These are phyloP conservation scores for Selenicereus undatus DNA, from an alignment of 148 eudicot species.

Conservation along the genomic window DNA sequence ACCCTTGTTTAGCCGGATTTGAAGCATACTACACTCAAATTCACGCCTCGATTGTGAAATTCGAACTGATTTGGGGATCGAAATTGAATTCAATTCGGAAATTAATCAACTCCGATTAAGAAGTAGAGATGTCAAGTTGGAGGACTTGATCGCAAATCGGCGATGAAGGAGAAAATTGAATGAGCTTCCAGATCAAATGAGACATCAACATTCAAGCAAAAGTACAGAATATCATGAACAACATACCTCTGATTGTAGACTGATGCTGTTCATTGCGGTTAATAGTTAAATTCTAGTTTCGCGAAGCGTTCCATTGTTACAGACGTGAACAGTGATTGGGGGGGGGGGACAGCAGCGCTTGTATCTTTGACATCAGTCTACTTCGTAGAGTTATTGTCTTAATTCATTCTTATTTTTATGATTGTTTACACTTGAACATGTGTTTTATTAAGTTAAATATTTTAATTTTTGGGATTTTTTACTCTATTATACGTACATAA, in stretches of 20 bases:
- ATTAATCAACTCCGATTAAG: not conserved
- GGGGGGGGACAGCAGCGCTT: too few species aligned
- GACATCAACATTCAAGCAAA: not conserved
- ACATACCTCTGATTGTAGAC: not conserved
- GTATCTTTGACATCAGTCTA: too few species aligned
- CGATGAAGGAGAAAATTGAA: not conserved
- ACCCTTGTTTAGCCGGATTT: conserved; percentile 69
- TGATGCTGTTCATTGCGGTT: not conserved
- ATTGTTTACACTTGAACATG: too few species aligned
- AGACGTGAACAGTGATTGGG: too few species aligned
- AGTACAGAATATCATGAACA: not conserved
- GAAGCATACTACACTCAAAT: conserved; percentile 53
- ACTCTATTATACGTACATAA: too few species aligned
- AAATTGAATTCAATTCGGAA: not conserved
- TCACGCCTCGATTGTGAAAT: not conserved
- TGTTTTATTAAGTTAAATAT: too few species aligned
- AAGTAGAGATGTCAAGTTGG: not conserved
- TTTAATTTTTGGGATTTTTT: too few species aligned
- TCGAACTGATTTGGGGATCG: not conserved
- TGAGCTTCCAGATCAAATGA: not conserved
- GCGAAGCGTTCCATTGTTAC: too few species aligned
- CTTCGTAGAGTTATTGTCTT: too few species aligned
- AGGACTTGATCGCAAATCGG: not conserved
- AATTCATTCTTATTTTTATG: too few species aligned
- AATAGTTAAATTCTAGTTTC: too few species aligned